phyloP scores from a whole-genome alignment of 1,139 yeast genomes.

The Casaregolazyma lundiana region DNA sequence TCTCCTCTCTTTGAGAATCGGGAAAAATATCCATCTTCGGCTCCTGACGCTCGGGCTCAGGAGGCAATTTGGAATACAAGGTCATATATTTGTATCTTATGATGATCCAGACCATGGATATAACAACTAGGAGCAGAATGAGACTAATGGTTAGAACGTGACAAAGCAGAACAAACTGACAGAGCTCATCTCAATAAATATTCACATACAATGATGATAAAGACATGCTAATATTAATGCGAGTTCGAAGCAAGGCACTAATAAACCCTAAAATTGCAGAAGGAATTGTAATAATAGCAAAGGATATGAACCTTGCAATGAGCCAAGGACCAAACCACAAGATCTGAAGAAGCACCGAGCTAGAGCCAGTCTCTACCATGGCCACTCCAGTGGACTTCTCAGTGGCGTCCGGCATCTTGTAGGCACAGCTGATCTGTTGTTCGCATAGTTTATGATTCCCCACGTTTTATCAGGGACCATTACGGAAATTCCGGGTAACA shows the following conservation, averaged over 20 bases:
- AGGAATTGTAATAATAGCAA: slow-evolving; percentile 3
- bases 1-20: slow-evolving; percentile 34
- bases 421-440: not conserved
- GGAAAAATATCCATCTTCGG: slow-evolving; percentile 42
- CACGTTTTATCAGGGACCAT: not conserved
- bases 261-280: not conserved
- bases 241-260: slow-evolving; percentile 1
- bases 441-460: not conserved
- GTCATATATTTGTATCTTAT: slow-evolving; percentile 50
- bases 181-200: not conserved
- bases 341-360: not conserved
- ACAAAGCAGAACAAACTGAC: not conserved
- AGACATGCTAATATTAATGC: slow-evolving; percentile 8
- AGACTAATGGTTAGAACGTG: slow-evolving; percentile 11
- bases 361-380: too few relatives aligned
- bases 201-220: slow-evolving; percentile 27
- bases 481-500: not conserved
- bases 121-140: slow-evolving; percentile 18
- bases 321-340: slow-evolving; percentile 8
- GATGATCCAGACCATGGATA: slow-evolving; percentile 34
- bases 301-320: slow-evolving; percentile 1
- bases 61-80: slow-evolving; percentile 48
- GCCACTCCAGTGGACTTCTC: not conserved
- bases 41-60: slow-evolving; percentile 43
- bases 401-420: not conserved